phyloP scores from a whole-genome alignment of 2,329 filamentous ascomycete genomes.

The Colletotrichum melonis region DNA sequence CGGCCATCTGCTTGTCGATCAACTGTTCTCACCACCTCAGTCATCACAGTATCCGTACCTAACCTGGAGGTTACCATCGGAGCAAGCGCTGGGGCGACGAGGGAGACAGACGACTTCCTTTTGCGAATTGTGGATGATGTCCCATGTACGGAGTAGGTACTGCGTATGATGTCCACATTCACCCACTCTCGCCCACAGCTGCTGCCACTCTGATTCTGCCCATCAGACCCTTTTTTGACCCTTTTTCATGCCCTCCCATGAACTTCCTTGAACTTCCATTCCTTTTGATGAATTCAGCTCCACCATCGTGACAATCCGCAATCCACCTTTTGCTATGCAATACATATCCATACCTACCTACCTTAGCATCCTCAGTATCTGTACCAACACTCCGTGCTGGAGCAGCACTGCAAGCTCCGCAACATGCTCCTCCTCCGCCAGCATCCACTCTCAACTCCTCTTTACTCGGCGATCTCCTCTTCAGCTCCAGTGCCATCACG shows the following conservation, averaged over 20 bases:
- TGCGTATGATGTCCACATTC: neutral
- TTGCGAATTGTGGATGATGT: no score
- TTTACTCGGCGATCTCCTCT: neutral
- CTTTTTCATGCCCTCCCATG: neutral
- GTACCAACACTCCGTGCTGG: no score
- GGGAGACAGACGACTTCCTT: no score
- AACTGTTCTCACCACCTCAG: neutral
- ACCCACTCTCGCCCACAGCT: slow-evolving; percentile 10
- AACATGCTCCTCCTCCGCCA: neutral
- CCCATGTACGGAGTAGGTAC: no score
- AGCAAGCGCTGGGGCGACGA: no score
- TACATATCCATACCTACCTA: neutral
- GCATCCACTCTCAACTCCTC: neutral
- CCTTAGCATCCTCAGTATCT: no score
- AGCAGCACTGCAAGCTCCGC: neutral
- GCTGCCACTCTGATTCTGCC: slow-evolving; percentile 14
- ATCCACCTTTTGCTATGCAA: neutral
- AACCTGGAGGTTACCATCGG: no score
- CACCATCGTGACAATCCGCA: slow-evolving; percentile 8
- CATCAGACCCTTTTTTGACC: slow-evolving; percentile 19
- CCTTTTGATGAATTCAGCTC: neutral
- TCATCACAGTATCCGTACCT: no score
- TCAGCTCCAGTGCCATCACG: slow-evolving; percentile 3
- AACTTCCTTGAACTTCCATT: neutral
- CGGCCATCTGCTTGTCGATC: slow-evolving; percentile 30